Percentiles rank a stretch among this genome's conserved stretches.
These are phyloP conservation scores for Chrysoporthe puriensis DNA, from an alignment of 2,329 filamentous ascomycete genomes.

Conservation along the genomic window DNA sequence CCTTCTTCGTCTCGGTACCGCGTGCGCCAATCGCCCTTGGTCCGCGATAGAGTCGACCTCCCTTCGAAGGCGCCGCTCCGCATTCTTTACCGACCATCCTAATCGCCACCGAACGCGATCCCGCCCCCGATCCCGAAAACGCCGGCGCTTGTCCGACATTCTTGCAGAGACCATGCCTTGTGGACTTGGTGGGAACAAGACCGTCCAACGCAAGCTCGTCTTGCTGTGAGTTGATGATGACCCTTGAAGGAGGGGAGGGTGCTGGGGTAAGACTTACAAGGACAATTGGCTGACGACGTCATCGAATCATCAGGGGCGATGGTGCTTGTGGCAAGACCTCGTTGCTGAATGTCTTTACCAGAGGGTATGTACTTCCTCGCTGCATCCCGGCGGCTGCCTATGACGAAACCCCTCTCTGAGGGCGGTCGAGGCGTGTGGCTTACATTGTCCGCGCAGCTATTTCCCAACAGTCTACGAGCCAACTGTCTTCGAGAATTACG, in stretches of 20 bases:
- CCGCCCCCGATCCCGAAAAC: background rate
- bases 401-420: too few species aligned
- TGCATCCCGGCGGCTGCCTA: background rate
- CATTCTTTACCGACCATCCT: background rate
- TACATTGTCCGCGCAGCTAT: constrained; percentile 61
- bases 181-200: constrained; percentile 54
- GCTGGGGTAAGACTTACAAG: background rate
- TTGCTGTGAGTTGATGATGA: constrained; percentile 67
- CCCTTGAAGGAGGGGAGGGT: background rate
- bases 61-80: background rate
- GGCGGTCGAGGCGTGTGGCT: background rate
- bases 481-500: constrained; percentile 98
- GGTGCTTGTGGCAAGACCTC: constrained; percentile 98
- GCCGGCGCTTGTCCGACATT: background rate
- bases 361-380: constrained; percentile 69
- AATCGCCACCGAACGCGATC: constrained; percentile 1
- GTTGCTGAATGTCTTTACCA: constrained; percentile 95
- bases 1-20: background rate
- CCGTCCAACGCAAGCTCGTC: constrained; percentile 94
- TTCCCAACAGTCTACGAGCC: constrained; percentile 99
- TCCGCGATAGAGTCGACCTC: constrained; percentile 15
- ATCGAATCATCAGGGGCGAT: constrained; percentile 68
- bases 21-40: background rate
- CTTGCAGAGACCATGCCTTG: constrained; percentile 19
- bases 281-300: constrained; percentile 18